These are phyloP conservation scores for Myriosclerotinia curreyana DNA, from an alignment of 2,329 filamentous ascomycete species.

Conservation along the genomic window DNA sequence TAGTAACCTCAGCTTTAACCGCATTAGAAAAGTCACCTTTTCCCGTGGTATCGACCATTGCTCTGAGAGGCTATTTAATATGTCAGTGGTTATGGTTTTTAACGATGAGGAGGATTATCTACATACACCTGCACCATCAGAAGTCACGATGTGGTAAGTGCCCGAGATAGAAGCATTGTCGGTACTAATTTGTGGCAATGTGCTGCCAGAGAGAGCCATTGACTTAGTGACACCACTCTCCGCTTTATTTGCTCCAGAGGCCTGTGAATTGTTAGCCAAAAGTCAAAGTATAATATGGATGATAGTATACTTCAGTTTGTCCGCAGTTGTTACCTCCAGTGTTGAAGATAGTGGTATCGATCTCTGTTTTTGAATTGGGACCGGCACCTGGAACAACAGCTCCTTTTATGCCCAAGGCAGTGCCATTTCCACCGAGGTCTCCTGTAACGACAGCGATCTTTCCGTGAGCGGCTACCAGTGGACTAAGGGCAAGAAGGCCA, in stretches of 20 bases:
- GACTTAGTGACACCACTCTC: constrained; percentile 36
- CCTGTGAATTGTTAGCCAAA: constrained; percentile 38
- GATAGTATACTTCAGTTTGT: constrained; percentile 22
- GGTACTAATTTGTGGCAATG: constrained; percentile 43
- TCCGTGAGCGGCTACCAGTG: constrained; percentile 57
- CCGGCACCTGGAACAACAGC: constrained; percentile 44
- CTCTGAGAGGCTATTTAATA: background rate
- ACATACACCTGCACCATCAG: constrained; percentile 42
- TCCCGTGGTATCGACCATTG: constrained; percentile 50
- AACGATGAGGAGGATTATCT: background rate
- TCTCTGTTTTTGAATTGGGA: constrained; percentile 44
- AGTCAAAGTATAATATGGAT: constrained; percentile 31
- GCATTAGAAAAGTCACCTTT: constrained; percentile 46
- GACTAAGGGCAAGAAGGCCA: constrained; percentile 48
- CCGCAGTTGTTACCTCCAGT: constrained; percentile 27
- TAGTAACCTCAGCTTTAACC: constrained; percentile 34
- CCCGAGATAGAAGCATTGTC: constrained; percentile 40
- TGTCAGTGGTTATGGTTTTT: background rate
- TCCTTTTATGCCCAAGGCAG: constrained; percentile 45
- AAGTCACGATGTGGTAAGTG: constrained; percentile 44
- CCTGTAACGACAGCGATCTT: constrained; percentile 33
- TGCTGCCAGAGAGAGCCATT: constrained; percentile 42
- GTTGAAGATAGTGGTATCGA: constrained; percentile 47
- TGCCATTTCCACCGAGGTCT: constrained; percentile 44
- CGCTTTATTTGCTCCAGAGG: constrained; percentile 38